Base-by-base conservation (phyloP, 2,329 filamentous ascomycete species). In the Diaporthe eres region DNA sequence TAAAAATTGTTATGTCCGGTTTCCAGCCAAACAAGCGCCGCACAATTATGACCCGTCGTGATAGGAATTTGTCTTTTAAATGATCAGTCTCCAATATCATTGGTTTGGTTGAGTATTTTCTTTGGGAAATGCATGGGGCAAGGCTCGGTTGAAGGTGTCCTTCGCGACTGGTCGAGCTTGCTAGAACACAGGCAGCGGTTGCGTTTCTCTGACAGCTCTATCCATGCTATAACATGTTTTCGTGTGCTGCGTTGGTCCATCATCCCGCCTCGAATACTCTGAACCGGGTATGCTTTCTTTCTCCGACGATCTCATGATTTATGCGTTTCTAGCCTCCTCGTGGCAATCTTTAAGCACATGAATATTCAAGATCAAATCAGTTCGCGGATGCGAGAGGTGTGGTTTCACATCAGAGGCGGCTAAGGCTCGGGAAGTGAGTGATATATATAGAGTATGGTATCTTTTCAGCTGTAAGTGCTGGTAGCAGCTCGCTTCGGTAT, bases 101-200 rank as follows among this genome's bases (percentile, higher is more conserved):
- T n/a, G 25, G 28, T 15, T 39, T 12, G 7, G n/a, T 25, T 25
- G 25, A 7, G 37, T 5, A 15, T 15, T 17, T 42, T 17, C n/a
- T 19, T 10, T n/a, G 22, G 37, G 9, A 28, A 19, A 5, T 17
- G 22, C 37, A 42, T 19, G 37, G 25, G n/a, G 58, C 37, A 61
- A 25, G n/a, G 37, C 4, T 42, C 58, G 37, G 17, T 42, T 42
- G 37, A 42, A 28, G 17, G 37, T 19, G 39, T 44, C 39, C 10
- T 39, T 63, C 44, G 60, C 60, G 60, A 63, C 9, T 63, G 60
- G 60, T 17, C 60, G 34, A 63, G n/a, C 58, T 42, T 63, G 37
- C n/a, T n/a, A 28, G 22, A 19, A 63, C 60, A 63, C 8, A 28
- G 10, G 60, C 60, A 19, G n/a, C n/a, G 15, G 15, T 44, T 28